Conservation (phyloP, 164 flowering plant species). For the Kingdonia uniflora region DNA sequence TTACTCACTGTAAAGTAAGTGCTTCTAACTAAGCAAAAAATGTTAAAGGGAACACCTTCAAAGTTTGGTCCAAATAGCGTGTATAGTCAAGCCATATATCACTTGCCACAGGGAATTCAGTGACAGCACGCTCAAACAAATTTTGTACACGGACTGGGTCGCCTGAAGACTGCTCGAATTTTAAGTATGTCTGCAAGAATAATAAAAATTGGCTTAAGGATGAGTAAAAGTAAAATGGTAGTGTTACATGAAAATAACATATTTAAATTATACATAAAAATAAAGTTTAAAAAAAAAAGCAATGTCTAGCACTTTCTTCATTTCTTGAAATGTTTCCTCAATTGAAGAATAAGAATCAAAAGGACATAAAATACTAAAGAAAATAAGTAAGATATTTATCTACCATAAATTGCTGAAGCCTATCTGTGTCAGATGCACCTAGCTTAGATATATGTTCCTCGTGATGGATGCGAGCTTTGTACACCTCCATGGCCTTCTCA, state of each 20-base stretch:
- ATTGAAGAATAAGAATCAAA: not conserved
- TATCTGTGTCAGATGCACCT: conserved; percentile 49
- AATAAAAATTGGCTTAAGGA: not conserved
- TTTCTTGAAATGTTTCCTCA: not conserved
- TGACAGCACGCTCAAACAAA: conserved; percentile 84
- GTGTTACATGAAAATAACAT: not conserved
- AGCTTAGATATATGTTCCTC: conserved; percentile 53
- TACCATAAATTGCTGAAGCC: conserved; percentile 66
- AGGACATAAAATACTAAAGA: not conserved
- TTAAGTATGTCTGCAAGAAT: conserved; percentile 58
- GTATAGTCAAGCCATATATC: conserved; percentile 90
- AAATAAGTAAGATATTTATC: not conserved
- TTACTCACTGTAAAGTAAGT: conserved; percentile 1
- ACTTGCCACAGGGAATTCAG: conserved; percentile 69
- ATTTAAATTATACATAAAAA: not conserved
- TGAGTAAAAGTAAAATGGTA: not conserved
- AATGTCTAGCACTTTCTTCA: not conserved
- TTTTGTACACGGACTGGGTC: conserved; percentile 76
- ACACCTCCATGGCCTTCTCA: conserved; percentile 63
- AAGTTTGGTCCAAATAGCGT: conserved; percentile 59
- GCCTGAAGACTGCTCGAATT: conserved; percentile 58
- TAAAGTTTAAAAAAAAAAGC: too few species aligned
- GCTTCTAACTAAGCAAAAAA: not conserved
- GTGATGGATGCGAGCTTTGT: conserved; percentile 45
- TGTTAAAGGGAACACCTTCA: conserved; percentile 52